These are phyloP conservation scores for Paecilomyces sp. DNA, from an alignment of 2,329 filamentous ascomycete species.

Conservation along the genomic window DNA sequence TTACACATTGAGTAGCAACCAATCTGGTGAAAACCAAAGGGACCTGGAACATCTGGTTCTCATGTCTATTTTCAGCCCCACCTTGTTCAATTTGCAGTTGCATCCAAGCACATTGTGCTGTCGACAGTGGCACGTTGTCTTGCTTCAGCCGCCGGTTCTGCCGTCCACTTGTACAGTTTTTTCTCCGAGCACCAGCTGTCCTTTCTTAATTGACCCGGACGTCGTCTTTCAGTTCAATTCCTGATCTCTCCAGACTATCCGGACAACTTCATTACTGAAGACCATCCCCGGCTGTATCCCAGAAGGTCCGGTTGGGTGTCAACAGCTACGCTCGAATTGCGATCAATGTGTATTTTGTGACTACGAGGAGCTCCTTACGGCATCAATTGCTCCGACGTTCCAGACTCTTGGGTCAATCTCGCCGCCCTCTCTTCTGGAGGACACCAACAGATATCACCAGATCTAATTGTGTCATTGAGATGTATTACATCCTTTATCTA, in stretches of 20 bases:
- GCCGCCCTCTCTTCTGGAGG: neutral
- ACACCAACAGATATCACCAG: neutral
- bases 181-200: neutral
- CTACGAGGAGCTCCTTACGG: neutral
- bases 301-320: slow-evolving; percentile 3
- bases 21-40: slow-evolving; percentile 1
- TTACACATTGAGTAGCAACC: neutral
- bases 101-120: slow-evolving; percentile 3
- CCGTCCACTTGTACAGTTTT: slow-evolving; percentile 2
- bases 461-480: slow-evolving; percentile 14
- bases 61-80: slow-evolving; percentile 1
- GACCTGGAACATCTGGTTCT: neutral
- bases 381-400: neutral
- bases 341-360: slow-evolving; percentile 1
- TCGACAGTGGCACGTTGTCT: neutral
- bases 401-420: neutral
- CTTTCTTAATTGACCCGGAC: neutral
- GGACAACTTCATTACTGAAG: slow-evolving; percentile 3
- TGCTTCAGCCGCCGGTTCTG: slow-evolving; percentile 1
- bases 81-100: neutral
- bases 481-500: slow-evolving; percentile 57
- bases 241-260: neutral
- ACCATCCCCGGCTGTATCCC: neutral
- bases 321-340: neutral
- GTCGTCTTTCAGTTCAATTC: slow-evolving; percentile 1